Percentiles rank a stretch among this genome's conserved stretches.
These are phyloP conservation scores for Gossypium laxum DNA, from an alignment of 441 rosid genomes.

Conservation along the genomic window DNA sequence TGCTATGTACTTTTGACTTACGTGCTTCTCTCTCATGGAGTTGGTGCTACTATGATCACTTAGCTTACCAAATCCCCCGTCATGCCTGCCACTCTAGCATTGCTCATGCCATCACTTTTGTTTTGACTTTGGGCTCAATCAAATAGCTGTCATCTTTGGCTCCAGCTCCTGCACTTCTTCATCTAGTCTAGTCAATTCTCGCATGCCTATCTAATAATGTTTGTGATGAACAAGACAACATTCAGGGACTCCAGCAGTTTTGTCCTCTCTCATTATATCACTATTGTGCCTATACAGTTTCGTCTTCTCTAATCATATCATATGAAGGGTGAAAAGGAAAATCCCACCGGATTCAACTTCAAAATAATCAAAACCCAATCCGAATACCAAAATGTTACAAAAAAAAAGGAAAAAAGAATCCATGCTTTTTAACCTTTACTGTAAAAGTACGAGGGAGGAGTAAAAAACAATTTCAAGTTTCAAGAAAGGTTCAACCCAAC, in stretches of 20 bases:
- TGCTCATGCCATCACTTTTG: neutral
- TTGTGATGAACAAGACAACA: neutral
- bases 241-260: neutral
- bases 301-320: too few relatives aligned
- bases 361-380: neutral
- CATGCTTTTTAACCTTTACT: neutral
- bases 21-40: conserved; percentile 10
- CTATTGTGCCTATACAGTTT: neutral
- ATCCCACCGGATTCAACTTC: neutral
- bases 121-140: conserved; percentile 11
- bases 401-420: neutral
- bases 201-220: neutral
- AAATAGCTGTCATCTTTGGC: neutral
- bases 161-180: neutral
- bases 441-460: neutral
- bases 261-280: neutral
- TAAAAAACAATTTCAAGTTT: neutral
- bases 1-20: conserved; percentile 14
- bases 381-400: neutral
- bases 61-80: neutral
- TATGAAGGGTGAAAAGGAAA: too few relatives aligned
- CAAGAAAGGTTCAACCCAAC: neutral
- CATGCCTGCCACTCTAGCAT: conserved; percentile 6
- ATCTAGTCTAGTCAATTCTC: neutral
- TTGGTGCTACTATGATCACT: conserved; percentile 15